phyloP scores from a whole-genome alignment of 176 grass and related monocot genomes.

The Oryza brachyantha region DNA sequence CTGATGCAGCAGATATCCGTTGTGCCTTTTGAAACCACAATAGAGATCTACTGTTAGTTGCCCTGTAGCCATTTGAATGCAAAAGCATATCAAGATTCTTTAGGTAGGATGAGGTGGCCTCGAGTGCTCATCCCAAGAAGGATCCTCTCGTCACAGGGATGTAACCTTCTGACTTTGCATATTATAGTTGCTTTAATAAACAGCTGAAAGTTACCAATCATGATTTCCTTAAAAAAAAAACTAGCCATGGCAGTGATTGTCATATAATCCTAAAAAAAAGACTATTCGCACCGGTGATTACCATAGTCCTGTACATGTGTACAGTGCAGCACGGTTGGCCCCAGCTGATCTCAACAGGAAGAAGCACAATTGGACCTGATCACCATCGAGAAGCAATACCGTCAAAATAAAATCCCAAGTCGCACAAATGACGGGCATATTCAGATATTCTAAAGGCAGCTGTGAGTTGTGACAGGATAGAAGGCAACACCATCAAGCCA shows the following conservation, averaged over 20 bases:
- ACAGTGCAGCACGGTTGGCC: background rate
- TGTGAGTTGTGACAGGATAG: background rate
- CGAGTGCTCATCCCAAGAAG: constrained; percentile 1
- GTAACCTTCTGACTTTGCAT: constrained; percentile 9
- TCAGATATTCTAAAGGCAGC: constrained; percentile 25
- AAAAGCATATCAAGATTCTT: background rate
- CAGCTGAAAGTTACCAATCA: background rate
- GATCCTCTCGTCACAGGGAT: constrained; percentile 17
- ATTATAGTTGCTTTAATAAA: background rate
- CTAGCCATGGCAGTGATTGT: background rate
- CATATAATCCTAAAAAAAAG: background rate
- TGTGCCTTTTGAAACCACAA: background rate
- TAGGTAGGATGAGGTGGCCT: background rate
- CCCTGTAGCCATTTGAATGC: background rate
- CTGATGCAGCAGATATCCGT: background rate
- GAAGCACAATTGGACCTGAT: background rate
- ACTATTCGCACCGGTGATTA: background rate
- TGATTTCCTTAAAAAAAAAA: background rate
- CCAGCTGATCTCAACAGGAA: background rate
- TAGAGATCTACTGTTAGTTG: background rate
- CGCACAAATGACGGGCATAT: constrained; percentile 13
- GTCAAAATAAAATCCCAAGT: background rate
- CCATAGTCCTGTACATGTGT: background rate
- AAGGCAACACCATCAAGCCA: background rate
- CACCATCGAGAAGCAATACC: constrained; percentile 4